Conservation (phyloP, 768 basidiomycete genomes). For the Calocera viscosa region DNA sequence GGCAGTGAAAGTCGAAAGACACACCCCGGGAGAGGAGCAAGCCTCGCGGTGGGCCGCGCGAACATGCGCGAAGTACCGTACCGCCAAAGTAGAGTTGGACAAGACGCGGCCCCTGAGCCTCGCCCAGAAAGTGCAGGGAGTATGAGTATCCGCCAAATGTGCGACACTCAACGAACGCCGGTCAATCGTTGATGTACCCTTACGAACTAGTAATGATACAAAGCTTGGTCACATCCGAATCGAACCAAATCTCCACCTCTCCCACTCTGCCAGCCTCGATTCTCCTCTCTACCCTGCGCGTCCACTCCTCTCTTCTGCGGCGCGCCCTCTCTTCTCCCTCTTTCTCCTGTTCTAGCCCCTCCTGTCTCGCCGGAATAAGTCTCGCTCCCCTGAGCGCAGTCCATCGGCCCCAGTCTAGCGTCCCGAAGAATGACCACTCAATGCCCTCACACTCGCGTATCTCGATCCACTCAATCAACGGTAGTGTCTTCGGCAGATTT, state of each 20-base stretch:
- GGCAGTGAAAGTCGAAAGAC: background rate
- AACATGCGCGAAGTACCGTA: background rate
- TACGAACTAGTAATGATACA: too few relatives aligned
- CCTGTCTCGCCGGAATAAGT: background rate
- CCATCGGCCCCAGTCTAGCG: background rate
- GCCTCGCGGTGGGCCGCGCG: background rate
- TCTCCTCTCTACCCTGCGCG: background rate
- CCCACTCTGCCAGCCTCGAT: background rate
- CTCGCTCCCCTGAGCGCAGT: background rate
- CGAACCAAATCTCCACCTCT: constrained; percentile 3
- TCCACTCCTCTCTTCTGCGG: background rate
- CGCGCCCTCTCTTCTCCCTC: background rate
- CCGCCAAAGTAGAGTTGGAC: too few relatives aligned
- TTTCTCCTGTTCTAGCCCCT: background rate
- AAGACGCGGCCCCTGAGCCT: too few relatives aligned
- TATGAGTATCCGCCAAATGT: too few relatives aligned
- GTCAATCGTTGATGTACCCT: too few relatives aligned
- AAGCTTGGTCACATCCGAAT: background rate
- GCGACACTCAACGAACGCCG: too few relatives aligned
- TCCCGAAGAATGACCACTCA: background rate
- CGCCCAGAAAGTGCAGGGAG: background rate
- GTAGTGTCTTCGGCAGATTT: background rate
- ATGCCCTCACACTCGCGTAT: background rate
- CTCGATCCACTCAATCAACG: background rate
- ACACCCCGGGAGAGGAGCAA: background rate